Base-by-base conservation (phyloP, 1,139 yeast species). In the Kodamaea arcana region DNA sequence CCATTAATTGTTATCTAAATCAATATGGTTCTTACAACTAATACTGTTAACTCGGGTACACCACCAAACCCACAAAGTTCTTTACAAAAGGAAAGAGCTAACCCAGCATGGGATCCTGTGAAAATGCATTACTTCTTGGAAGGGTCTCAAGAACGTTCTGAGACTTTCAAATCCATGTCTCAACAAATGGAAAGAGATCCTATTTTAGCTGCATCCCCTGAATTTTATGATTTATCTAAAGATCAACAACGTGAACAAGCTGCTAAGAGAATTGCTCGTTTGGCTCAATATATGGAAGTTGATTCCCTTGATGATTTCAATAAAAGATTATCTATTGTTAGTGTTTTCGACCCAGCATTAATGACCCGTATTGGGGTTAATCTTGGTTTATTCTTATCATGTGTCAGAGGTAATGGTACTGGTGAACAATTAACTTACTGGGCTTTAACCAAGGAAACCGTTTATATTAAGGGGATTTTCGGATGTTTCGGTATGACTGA, bases 401-500 rank as follows among this genome's bases (percentile, higher is more conserved):
- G 62, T 45, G 38, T 58, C 41, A 45, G 60, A 33, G 62, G 63
- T 41, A 56, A 54, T 45, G 64, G 64, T 37, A 55, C 63, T 35
- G 39, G 46, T 20, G 64, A 58, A 24, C 74, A 68, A 49, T 57
- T 60, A 42, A 50, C 57, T 33, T 68, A 58, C 56, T 68, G 74
- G 74, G 55, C 65, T 39, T 50, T 58, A 45, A 48, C 44, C 36
- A 66, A 64, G 49, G 70, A 64, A 47, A 55, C 71, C 29, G 58
- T 54, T 7, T 51, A 52, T 35, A 41, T 67, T 29, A 65, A 62
- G 50, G 62, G 62, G 42, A 51, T 68, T 24, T 68, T 64, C 46
- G 74, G 75, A 35, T 69, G 74, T 54, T 69, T 69, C 46, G 75
- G 66, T 36, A 69, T 69, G 75, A 69, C 74, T 32, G 75, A 69